A percentile compares a stretch with the other conserved stretches of the same genome.
These are phyloP conservation scores for Cryptococcus maquisensis DNA, from an alignment of 1,284 basidiomycete genomes.

Conservation along the genomic window DNA sequence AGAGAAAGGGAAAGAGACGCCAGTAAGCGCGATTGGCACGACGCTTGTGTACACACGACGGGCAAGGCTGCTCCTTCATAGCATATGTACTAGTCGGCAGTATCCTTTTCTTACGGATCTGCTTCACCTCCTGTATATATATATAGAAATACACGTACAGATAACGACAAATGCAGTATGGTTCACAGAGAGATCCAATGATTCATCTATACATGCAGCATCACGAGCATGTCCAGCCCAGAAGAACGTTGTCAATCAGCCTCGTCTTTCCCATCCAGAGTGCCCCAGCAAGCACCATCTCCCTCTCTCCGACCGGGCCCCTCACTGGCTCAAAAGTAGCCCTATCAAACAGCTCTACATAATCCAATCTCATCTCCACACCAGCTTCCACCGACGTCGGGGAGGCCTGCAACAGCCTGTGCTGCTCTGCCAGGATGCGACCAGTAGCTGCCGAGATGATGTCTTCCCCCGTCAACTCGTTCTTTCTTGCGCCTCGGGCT, in stretches of 20 bases:
- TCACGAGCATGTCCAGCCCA: conserved; percentile 53
- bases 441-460: conserved; percentile 51
- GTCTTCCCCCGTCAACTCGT: conserved; percentile 54
- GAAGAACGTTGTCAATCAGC: conserved; percentile 86
- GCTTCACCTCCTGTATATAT: no score
- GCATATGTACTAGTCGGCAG: no score
- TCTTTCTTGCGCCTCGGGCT: not conserved
- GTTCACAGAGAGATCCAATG: no score
- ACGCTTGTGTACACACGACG: no score
- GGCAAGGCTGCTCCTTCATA: no score
- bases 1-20: not conserved
- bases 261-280: conserved; percentile 82
- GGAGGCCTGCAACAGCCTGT: conserved; percentile 43
- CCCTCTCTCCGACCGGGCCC: conserved; percentile 39
- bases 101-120: no score
- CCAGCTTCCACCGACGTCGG: conserved; percentile 41
- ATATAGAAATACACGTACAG: no score
- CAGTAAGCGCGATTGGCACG: not conserved
- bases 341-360: conserved; percentile 83
- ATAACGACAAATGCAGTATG: no score
- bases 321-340: conserved; percentile 56
- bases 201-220: no score
- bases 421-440: conserved; percentile 31
- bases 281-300: conserved; percentile 81
- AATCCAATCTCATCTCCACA: conserved; percentile 68